Evolutionary conservation across 805 yeast genomes (phyloP).

Genomic region (Kregervanrija pseudodelftensis): DNA sequence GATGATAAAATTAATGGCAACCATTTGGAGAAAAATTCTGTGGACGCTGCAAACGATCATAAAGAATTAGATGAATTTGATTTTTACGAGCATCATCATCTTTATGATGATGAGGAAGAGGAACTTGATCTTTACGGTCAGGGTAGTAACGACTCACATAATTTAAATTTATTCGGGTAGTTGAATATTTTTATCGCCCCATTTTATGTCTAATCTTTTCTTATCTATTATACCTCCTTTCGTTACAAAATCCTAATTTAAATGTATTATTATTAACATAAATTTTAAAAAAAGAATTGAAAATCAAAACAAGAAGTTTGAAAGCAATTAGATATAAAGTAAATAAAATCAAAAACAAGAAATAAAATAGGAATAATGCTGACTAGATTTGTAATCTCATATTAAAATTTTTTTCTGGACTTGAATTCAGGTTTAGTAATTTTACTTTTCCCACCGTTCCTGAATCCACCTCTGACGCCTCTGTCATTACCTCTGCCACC

Average conservation of each 20-base stretch:
- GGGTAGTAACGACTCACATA: conserved; percentile 4
- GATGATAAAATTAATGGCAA: not conserved
- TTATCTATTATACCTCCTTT: not conserved
- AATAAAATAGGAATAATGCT: not conserved
- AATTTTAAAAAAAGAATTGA: not conserved
- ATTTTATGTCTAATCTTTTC: not conserved
- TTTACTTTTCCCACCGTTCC: conserved; percentile 17
- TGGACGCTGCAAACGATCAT: not conserved
- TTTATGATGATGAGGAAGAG: conserved; percentile 6
- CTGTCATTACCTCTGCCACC: too few species aligned
- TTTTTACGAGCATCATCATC: conserved; percentile 18
- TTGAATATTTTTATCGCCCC: not conserved
- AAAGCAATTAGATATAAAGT: not conserved
- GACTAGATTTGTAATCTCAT: not conserved
- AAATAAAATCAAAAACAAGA: not conserved
- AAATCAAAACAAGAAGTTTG: not conserved
- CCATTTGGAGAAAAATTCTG: not conserved
- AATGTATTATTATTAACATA: not conserved
- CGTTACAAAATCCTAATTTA: not conserved
- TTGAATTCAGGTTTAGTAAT: conserved; percentile 43
- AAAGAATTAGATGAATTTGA: conserved; percentile 10
- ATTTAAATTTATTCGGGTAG: conserved; percentile 15
- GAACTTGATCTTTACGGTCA: conserved; percentile 15
- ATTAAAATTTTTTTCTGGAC: conserved; percentile 51
- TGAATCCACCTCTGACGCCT: conserved; percentile 2